Evolutionary conservation across 805 yeast genomes (phyloP), one percentile per base, ranked within the genome.

Genomic region (Maudiozyma pseudohumilis): DNA sequence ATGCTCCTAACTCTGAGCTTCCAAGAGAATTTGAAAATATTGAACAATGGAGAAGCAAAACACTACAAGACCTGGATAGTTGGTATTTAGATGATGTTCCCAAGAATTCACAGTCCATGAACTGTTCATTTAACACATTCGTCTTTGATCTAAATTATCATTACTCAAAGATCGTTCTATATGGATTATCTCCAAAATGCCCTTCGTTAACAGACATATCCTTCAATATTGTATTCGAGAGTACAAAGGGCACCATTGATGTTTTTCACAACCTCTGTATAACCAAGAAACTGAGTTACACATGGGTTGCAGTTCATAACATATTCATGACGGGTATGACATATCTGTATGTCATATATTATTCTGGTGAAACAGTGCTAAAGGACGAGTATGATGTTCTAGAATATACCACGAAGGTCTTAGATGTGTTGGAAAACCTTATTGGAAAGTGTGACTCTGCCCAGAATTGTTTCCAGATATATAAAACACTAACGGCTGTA

Each of bases 241-340:
- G 88, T 0, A 74, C 92, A 1, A 72, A 70, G 46, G 80, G 78
- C 31, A 70, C 85, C 25, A 78, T 86, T 37, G 61, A 66, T 24
- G 70, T 77, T 22, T 87, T 83, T 54, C 63, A 70, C 35, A 72
- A 70, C 36, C 60, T 87, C 27, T 72, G 70, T 46, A 56, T 64
- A n/a, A 67, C 67, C 21, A 72, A 72, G 48, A 65, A 73, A 33
- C 69, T 86, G 42, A 85, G 85, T 56, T 87, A 83, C 58, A 84
- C 95, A 0, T 87, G 96, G 96, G 88, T 87, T 2, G 92, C 94
- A 0, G 88, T 85, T 3, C 94, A 86, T 56, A 86, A 85, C 53
- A 64, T 85, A 38, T 85, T 85, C 54, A 80, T 83, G 81, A 88
- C 95, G 0, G 94, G 94, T 1, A 80, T 89, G 20, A 80, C 95